Percentiles rank a stretch among this genome's conserved stretches.
These are phyloP conservation scores for Ganoderma lingzhi DNA, from an alignment of 1,284 basidiomycete genomes.

Conservation along the genomic window DNA sequence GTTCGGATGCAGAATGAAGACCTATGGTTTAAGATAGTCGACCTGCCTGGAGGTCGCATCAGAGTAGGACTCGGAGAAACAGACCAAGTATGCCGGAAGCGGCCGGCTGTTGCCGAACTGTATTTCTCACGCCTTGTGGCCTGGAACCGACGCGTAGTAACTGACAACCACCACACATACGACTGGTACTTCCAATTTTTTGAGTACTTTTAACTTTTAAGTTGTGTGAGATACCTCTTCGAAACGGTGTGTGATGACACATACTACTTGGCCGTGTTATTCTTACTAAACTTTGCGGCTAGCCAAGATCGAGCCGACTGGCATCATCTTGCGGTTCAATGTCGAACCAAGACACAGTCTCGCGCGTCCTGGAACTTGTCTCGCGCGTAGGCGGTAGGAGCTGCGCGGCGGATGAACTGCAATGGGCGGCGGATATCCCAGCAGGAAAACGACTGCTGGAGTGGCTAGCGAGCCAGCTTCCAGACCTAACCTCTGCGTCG, in stretches of 20 bases:
- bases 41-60: too few species aligned
- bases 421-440: constrained; percentile 36
- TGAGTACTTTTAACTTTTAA: too few species aligned
- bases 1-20: too few species aligned
- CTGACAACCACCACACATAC: too few species aligned
- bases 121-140: background rate
- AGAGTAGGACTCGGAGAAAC: too few species aligned
- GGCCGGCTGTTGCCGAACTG: background rate
- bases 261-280: background rate
- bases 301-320: background rate
- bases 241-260: background rate
- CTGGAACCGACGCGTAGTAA: too few species aligned
- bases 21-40: too few species aligned
- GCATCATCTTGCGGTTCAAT: background rate
- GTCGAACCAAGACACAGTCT: constrained; percentile 9
- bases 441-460: constrained; percentile 34
- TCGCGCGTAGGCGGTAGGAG: constrained; percentile 33
- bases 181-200: too few species aligned
- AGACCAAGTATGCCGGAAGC: background rate
- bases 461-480: constrained; percentile 37
- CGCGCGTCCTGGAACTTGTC: constrained; percentile 14
- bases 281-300: background rate
- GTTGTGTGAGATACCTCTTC: too few species aligned
- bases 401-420: constrained; percentile 27
- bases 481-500: background rate